Evolutionary conservation across 352 stramenopile genomes (phyloP).

Genomic region (Hyphochytrium catenoides): DNA sequence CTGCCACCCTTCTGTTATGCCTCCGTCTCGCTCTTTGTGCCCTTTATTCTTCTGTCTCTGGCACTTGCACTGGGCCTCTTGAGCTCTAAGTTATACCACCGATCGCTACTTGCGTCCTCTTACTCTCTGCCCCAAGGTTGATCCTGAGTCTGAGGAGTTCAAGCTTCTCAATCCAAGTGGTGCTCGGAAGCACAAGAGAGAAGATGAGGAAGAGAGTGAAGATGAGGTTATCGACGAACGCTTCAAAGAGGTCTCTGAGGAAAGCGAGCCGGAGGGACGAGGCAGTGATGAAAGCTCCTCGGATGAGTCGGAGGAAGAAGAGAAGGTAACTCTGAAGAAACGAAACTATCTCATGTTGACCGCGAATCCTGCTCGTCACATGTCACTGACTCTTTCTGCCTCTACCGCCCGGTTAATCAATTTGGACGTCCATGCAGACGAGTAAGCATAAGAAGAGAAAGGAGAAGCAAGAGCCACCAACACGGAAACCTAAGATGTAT

Average conservation of each 20-base stretch:
- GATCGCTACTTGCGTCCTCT: conserved; percentile 5
- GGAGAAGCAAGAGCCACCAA: not conserved
- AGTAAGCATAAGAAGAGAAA: conserved; percentile 6
- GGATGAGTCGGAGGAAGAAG: conserved; percentile 17
- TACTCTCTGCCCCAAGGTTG: conserved; percentile 9
- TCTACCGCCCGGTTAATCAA: conserved; percentile 1
- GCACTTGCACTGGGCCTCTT: conserved; percentile 3
- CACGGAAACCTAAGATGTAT: conserved; percentile 35
- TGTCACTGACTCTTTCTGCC: not conserved
- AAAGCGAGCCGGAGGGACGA: conserved; percentile 6
- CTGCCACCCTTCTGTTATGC: conserved; percentile 54
- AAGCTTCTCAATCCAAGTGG: conserved; percentile 2
- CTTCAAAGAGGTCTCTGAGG: not conserved
- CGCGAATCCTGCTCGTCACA: not conserved
- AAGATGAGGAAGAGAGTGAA: conserved; percentile 15
- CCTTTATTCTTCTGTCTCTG: conserved; percentile 33
- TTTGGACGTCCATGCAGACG: not conserved
- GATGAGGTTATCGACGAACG: not conserved
- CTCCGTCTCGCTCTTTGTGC: conserved; percentile 18
- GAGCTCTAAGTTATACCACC: conserved; percentile 8
- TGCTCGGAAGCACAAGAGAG: conserved; percentile 10
- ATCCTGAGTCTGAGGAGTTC: conserved; percentile 8
- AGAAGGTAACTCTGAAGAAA: conserved; percentile 2
- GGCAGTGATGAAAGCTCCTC: conserved; percentile 1
- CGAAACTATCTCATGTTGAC: not conserved